Base-by-base conservation (phyloP, 441 rosid species). In the Erodium moschatum region DNA sequence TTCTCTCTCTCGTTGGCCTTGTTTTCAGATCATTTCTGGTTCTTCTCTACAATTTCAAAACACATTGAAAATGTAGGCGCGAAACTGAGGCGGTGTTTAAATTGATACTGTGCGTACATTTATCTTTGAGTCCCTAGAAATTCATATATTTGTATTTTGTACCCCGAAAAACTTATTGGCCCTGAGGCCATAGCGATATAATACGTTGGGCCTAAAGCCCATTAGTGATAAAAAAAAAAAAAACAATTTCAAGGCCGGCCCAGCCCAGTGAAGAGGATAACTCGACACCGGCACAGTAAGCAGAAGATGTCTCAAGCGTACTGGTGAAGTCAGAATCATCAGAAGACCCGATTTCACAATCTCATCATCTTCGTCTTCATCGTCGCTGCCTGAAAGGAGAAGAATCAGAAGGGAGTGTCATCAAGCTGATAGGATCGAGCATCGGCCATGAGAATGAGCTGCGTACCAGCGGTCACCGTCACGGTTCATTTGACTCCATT, bases 401-500 rank as follows among this genome's bases (percentile, higher is more conserved):
- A 48, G 56, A 48, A 48, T 4, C 56, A 2, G 56, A 2, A 48
- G 15, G 19, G 44, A 38, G 44, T 38, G 44, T 5, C 44, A 8
- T 38, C 44, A 38, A 6, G 44, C 44, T 5, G 8, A 38, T 50
- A n/a, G 58, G n/a, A 5, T 16, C 18, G 58, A 50, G 58, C 58
- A 50, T 15, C 58, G 58, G 4, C 58, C 19, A 50, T 50, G 58
- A 50, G 58, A n/a, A 13, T 15, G 58, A 50, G 58, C 58, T 50
- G 58, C 58, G 58, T 6, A 50, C 18, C 58, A 16, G 5, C 18
- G 6, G 58, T 50, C 16, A 50, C 58, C 6, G 5, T 50, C 18
- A n/a, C 60, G 95, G 91, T 85, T 24, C 60, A 52, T 5, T 16
- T 52, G 19, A 15, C 60, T 52, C 60, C 60, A 52, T 52, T 52